Conservation (phyloP, 2,329 filamentous ascomycete genomes). For the Aspergillus vadensis region DNA sequence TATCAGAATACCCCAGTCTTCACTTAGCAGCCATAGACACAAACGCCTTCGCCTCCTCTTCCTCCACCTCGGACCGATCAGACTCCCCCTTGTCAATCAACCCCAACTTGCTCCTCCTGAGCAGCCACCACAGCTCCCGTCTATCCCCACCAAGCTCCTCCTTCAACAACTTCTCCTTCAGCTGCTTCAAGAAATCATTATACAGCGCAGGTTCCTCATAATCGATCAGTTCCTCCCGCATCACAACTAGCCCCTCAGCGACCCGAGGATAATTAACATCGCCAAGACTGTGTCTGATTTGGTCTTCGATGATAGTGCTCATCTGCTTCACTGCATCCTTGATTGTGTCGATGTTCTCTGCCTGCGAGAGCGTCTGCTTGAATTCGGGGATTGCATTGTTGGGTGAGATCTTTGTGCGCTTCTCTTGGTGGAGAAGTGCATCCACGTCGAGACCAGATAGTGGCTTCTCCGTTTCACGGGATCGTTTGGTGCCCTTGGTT, state of each 20-base stretch:
- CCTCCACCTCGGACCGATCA: slow-evolving; percentile 65
- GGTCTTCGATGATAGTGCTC: slow-evolving; percentile 66
- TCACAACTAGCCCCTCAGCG: slow-evolving; percentile 72
- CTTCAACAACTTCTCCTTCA: slow-evolving; percentile 72
- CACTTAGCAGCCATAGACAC: slow-evolving; percentile 20
- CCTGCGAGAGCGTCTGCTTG: slow-evolving; percentile 70
- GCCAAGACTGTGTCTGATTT: slow-evolving; percentile 73
- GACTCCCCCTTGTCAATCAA: slow-evolving; percentile 68
- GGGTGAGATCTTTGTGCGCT: slow-evolving; percentile 56
- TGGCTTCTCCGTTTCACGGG: slow-evolving; percentile 72
- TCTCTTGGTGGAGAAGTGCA: slow-evolving; percentile 68
- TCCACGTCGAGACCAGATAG: slow-evolving; percentile 88
- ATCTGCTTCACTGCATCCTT: slow-evolving; percentile 73
- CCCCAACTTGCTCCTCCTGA: slow-evolving; percentile 68
- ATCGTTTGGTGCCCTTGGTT: slow-evolving; percentile 69
- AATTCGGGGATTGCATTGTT: slow-evolving; percentile 88
- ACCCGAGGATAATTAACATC: slow-evolving; percentile 73
- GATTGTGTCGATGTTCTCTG: slow-evolving; percentile 63
- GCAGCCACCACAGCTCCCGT: slow-evolving; percentile 77
- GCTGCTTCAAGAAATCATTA: slow-evolving; percentile 68
- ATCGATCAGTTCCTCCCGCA: slow-evolving; percentile 75
- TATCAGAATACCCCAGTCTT: background rate
- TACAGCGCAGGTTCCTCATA: slow-evolving; percentile 75
- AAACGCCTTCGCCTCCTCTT: slow-evolving; percentile 65
- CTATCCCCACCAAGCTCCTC: slow-evolving; percentile 75